Percentiles rank a stretch among this genome's conserved stretches.
Evolutionary conservation across 352 stramenopile species (phyloP).

Genomic region (Pythium aristosporum): DNA sequence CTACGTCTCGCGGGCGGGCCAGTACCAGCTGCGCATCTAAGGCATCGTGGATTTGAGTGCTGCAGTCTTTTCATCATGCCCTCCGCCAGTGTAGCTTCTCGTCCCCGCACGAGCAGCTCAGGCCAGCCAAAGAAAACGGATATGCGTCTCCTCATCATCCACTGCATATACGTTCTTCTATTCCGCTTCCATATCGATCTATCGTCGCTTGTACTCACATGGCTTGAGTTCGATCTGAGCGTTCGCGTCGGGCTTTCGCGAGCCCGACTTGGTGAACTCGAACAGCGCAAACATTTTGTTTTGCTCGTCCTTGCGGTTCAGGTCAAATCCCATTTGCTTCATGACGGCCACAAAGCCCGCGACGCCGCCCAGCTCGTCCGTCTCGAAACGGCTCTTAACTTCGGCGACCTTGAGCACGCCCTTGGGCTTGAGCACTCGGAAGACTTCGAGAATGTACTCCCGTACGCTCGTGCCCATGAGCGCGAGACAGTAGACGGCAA

Average conservation of each 20-base stretch:
- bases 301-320: slow-evolving; percentile 64
- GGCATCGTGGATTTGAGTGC: background rate
- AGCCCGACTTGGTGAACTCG: slow-evolving; percentile 66
- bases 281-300: slow-evolving; percentile 90
- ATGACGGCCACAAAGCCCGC: slow-evolving; percentile 60
- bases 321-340: slow-evolving; percentile 68
- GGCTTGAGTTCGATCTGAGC: slow-evolving; percentile 73
- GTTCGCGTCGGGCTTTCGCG: slow-evolving; percentile 45
- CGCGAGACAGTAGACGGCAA: slow-evolving; percentile 97
- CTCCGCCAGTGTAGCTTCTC: background rate
- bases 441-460: slow-evolving; percentile 96
- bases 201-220: slow-evolving; percentile 85
- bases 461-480: slow-evolving; percentile 98
- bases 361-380: slow-evolving; percentile 58
- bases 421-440: slow-evolving; percentile 92
- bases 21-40: slow-evolving; percentile 98
- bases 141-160: background rate
- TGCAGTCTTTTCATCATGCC: background rate
- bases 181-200: slow-evolving; percentile 21
- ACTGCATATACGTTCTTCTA: background rate
- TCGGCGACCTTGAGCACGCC: slow-evolving; percentile 90
- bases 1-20: slow-evolving; percentile 97
- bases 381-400: slow-evolving; percentile 86
- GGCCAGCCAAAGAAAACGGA: background rate
- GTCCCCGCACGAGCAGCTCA: background rate